Evolutionary conservation across 2,329 filamentous ascomycete genomes (phyloP).

Genomic region (Leptographium procerum): DNA sequence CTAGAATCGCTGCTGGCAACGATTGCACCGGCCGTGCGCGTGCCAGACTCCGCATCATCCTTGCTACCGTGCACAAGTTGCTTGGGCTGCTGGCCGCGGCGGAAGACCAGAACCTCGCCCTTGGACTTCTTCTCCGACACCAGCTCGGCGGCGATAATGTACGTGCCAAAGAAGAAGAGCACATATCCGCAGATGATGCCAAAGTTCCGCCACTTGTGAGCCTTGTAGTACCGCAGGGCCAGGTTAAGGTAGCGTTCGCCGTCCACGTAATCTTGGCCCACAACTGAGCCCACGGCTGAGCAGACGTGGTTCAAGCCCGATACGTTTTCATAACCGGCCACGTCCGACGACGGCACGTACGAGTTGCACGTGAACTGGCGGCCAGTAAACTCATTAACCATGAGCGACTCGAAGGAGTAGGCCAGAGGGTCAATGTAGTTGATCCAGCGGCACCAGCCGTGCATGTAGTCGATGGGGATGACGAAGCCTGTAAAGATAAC

Average conservation of each 20-base stretch:
- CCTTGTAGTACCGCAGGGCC: slow-evolving; percentile 43
- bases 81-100: slow-evolving; percentile 52
- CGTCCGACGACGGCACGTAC: slow-evolving; percentile 29
- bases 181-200: slow-evolving; percentile 58
- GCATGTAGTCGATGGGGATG: slow-evolving; percentile 55
- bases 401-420: slow-evolving; percentile 70
- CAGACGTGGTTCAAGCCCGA: slow-evolving; percentile 38
- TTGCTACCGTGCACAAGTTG: slow-evolving; percentile 50
- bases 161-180: slow-evolving; percentile 47
- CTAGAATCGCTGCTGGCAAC: slow-evolving; percentile 11
- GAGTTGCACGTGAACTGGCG: slow-evolving; percentile 44
- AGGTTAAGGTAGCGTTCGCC: slow-evolving; percentile 47
- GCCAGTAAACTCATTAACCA: slow-evolving; percentile 71
- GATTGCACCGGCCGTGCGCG: slow-evolving; percentile 33
- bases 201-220: slow-evolving; percentile 59
- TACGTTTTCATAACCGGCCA: slow-evolving; percentile 27
- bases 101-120: slow-evolving; percentile 67
- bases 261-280: slow-evolving; percentile 38
- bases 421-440: slow-evolving; percentile 69
- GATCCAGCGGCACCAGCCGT: slow-evolving; percentile 73
- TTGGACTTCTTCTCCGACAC: slow-evolving; percentile 59
- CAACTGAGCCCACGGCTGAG: slow-evolving; percentile 43
- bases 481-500: slow-evolving; percentile 63
- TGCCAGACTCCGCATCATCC: slow-evolving; percentile 45
- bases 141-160: slow-evolving; percentile 55